Conservation (phyloP, 2,329 filamentous ascomycete species). For the Hypoxylon sp. region DNA sequence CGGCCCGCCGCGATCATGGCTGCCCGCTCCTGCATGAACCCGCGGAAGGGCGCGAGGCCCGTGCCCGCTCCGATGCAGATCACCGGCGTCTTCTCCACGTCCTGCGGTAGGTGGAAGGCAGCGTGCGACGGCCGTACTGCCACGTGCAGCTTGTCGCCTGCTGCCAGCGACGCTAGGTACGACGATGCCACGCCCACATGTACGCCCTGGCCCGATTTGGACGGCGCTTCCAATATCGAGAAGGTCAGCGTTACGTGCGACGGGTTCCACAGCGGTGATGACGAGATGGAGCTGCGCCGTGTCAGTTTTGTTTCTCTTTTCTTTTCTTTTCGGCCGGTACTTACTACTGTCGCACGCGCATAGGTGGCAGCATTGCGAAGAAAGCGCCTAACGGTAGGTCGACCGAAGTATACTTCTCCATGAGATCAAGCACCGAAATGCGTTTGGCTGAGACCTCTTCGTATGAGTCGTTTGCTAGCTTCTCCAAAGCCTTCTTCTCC, state of each 20-base stretch:
- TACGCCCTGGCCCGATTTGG: constrained; percentile 57
- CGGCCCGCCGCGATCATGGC: constrained; percentile 58
- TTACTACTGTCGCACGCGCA: constrained; percentile 79
- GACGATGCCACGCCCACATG: constrained; percentile 68
- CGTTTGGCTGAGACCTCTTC: constrained; percentile 60
- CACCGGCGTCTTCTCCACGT: constrained; percentile 56
- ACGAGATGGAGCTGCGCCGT: constrained; percentile 69
- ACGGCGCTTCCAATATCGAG: constrained; percentile 66
- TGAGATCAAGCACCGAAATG: constrained; percentile 71
- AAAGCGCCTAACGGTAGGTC: constrained; percentile 71
- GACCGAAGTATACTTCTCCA: constrained; percentile 68
- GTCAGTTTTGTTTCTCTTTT: constrained; percentile 27
- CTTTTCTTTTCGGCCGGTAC: constrained; percentile 52
- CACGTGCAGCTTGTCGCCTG: constrained; percentile 52
- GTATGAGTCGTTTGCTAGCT: constrained; percentile 58
- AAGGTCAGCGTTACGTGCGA: constrained; percentile 71
- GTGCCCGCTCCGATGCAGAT: constrained; percentile 62
- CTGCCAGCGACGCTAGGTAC: constrained; percentile 61
- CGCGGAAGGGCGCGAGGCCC: constrained; percentile 69
- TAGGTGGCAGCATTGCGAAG: constrained; percentile 75
- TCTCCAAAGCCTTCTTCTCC: constrained; percentile 52
- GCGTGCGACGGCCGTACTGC: constrained; percentile 49
- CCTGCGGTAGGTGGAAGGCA: constrained; percentile 58
- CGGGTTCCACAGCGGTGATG: constrained; percentile 69
- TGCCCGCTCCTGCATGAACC: constrained; percentile 69